These are phyloP conservation scores for Cyanodermella asteris DNA, from an alignment of 2,329 filamentous ascomycete species.

Conservation along the genomic window DNA sequence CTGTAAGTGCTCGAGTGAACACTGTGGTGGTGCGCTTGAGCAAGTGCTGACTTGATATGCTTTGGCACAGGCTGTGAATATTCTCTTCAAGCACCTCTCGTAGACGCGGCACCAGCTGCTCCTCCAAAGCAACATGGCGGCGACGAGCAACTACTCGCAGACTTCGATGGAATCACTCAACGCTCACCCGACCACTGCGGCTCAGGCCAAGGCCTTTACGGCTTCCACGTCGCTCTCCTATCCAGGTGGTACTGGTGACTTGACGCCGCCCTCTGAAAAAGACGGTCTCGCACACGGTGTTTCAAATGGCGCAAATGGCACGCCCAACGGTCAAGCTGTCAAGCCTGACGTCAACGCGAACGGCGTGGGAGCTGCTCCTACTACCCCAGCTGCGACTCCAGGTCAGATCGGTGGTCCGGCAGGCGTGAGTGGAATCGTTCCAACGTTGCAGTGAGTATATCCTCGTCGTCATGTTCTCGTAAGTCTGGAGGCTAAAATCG, in stretches of 20 bases:
- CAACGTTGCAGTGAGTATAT: slow-evolving; percentile 88
- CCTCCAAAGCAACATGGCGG: slow-evolving; percentile 8
- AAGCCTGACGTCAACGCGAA: slow-evolving; percentile 32
- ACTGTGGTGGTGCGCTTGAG: no score
- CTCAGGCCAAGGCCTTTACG: slow-evolving; percentile 89
- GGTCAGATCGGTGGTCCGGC: slow-evolving; percentile 57
- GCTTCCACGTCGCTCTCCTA: slow-evolving; percentile 83
- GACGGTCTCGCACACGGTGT: slow-evolving; percentile 27
- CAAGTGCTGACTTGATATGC: background rate
- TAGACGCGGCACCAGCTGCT: slow-evolving; percentile 7
- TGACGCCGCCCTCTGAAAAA: slow-evolving; percentile 60
- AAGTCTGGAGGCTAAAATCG: slow-evolving; percentile 27
- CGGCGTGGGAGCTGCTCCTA: slow-evolving; percentile 65
- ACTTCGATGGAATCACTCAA: slow-evolving; percentile 61
- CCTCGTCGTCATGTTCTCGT: slow-evolving; percentile 22
- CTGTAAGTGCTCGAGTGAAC: no score
- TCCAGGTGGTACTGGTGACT: slow-evolving; percentile 59
- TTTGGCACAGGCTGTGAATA: background rate
- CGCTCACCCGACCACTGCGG: slow-evolving; percentile 75
- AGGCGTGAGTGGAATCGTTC: slow-evolving; percentile 73
- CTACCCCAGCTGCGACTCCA: slow-evolving; percentile 80
- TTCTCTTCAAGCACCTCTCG: slow-evolving; percentile 5
- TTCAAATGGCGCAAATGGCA: slow-evolving; percentile 21
- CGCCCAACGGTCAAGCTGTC: slow-evolving; percentile 24
- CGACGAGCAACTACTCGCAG: slow-evolving; percentile 11